Evolutionary conservation across 2,329 filamentous ascomycete species (phyloP).

Genomic region (Cladobotryum mycophilum): DNA sequence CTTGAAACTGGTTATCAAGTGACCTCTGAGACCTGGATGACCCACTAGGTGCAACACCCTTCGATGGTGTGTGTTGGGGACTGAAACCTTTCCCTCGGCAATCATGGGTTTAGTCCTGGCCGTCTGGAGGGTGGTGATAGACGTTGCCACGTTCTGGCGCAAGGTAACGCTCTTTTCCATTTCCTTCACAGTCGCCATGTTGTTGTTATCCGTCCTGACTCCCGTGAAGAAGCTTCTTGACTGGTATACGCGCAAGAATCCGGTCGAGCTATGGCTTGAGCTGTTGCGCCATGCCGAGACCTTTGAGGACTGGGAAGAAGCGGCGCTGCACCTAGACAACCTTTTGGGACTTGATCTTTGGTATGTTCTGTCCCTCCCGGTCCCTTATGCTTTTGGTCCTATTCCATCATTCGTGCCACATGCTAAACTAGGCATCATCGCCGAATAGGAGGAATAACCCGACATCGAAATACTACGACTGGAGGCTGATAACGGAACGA

Average conservation of each 20-base stretch:
- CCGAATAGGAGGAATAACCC: constrained; percentile 68
- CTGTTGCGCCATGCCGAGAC: constrained; percentile 58
- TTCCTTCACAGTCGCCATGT: neutral
- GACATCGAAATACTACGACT: constrained; percentile 77
- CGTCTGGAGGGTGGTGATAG: constrained; percentile 52
- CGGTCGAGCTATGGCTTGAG: constrained; percentile 59
- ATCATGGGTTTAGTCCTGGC: constrained; percentile 40
- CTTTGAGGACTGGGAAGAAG: constrained; percentile 82
- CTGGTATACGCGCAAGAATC: constrained; percentile 62
- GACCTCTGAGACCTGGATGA: constrained; percentile 5
- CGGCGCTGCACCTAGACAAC: constrained; percentile 77
- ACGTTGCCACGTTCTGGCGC: constrained; percentile 58
- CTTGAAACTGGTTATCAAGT: too few relatives aligned
- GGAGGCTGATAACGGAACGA: constrained; percentile 72
- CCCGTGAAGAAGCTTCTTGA: constrained; percentile 55
- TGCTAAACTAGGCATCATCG: neutral
- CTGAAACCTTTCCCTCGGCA: constrained; percentile 25
- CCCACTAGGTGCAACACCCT: constrained; percentile 7
- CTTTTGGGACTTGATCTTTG: constrained; percentile 75
- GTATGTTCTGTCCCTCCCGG: constrained; percentile 35
- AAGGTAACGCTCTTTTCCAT: constrained; percentile 35
- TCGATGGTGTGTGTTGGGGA: constrained; percentile 24
- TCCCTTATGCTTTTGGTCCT: neutral
- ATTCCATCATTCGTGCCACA: neutral
- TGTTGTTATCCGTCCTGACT: constrained; percentile 17